These are phyloP conservation scores for Davidsoniella neocaledoniae DNA, from an alignment of 2,329 filamentous ascomycete species.

Conservation along the genomic window DNA sequence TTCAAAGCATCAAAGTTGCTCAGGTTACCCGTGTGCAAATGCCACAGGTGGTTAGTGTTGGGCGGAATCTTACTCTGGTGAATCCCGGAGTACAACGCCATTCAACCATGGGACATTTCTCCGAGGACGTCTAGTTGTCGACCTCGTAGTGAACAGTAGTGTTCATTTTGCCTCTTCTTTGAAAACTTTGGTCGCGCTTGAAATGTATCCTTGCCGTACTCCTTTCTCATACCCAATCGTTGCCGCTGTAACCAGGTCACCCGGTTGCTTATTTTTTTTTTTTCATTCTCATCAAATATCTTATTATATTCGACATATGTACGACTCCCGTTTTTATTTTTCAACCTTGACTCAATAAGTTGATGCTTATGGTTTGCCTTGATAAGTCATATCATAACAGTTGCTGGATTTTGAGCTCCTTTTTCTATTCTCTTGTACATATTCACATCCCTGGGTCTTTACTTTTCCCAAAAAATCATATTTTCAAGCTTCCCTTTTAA, in stretches of 20 bases:
- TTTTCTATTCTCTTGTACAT: constrained; percentile 3
- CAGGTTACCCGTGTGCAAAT: neutral
- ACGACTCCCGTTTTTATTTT: too few relatives aligned
- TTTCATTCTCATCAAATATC: neutral
- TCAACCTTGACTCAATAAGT: too few relatives aligned
- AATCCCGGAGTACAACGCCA: constrained; percentile 10
- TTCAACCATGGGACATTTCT: constrained; percentile 10
- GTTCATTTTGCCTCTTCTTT: neutral
- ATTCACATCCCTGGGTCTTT: constrained; percentile 1
- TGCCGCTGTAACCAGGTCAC: neutral
- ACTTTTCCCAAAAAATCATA: neutral
- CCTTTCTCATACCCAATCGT: neutral
- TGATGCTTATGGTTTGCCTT: too few relatives aligned
- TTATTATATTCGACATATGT: neutral
- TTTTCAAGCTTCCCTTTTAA: neutral
- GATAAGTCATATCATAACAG: too few relatives aligned
- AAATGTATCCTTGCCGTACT: constrained; percentile 7
- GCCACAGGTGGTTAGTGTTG: constrained; percentile 8
- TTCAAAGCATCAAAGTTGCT: neutral
- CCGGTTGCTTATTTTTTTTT: neutral
- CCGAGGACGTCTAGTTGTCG: constrained; percentile 10
- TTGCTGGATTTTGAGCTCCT: neutral
- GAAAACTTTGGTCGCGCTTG: constrained; percentile 3
- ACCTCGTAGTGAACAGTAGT: neutral
- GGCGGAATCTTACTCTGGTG: constrained; percentile 8